Evolutionary conservation across 306 rosid species (phyloP).

Genomic region (Trifolium fragiferum): DNA sequence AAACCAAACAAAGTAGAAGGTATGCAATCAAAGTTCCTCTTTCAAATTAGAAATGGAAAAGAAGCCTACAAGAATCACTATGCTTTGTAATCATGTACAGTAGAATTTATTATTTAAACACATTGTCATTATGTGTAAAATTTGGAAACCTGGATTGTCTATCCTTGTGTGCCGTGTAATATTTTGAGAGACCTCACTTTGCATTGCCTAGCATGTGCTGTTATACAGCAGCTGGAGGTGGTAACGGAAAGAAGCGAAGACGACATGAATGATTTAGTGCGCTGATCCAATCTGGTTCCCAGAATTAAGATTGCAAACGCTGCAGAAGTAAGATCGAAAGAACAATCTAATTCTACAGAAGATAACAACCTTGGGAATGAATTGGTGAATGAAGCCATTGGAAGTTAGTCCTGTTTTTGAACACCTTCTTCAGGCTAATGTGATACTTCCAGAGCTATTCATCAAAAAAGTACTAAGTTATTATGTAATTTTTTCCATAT

Average conservation of each 20-base stretch:
- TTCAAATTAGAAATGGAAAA: not conserved
- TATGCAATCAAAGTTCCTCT: conserved; percentile 23
- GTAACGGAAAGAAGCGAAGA: not conserved
- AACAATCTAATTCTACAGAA: conserved; percentile 12
- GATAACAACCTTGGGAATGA: conserved; percentile 8
- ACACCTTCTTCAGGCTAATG: too few species aligned
- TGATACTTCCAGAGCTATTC: too few species aligned
- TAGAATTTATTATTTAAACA: not conserved
- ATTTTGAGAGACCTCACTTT: too few species aligned
- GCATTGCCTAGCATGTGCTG: not conserved
- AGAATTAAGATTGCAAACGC: conserved; percentile 9
- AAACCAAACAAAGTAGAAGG: not conserved
- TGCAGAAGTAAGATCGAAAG: conserved; percentile 7
- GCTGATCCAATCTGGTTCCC: not conserved
- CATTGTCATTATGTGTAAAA: not conserved
- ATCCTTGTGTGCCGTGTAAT: not conserved
- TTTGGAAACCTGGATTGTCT: not conserved
- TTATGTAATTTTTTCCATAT: too few species aligned
- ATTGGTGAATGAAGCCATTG: conserved; percentile 60
- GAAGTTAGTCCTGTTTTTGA: too few species aligned
- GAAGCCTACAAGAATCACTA: conserved; percentile 8
- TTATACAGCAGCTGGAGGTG: not conserved
- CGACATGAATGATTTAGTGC: not conserved
- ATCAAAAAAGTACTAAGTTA: too few species aligned
- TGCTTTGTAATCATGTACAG: not conserved